Evolutionary conservation across 1,139 yeast species (phyloP), one percentile per base, ranked within the genome.

Genomic region (Candida sp.): DNA sequence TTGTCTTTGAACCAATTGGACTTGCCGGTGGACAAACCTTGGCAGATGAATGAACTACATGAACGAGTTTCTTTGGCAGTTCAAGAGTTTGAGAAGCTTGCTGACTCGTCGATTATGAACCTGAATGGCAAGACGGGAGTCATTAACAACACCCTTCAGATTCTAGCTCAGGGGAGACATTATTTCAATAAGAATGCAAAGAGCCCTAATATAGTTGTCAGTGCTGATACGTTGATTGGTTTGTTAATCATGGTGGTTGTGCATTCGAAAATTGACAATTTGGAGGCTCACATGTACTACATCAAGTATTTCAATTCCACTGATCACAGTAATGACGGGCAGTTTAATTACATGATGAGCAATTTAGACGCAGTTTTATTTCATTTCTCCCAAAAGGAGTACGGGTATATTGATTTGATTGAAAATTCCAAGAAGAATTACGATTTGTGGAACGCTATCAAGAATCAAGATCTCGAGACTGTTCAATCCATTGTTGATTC

Each of bases 221-320:
- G 88, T 66, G 98, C 98, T 0, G 98, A 93, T 63, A 84, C 90
- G 0, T 71, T 93, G 37, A 81, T 93, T 5, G 87, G 93, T 1
- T 70, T 92, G 47, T 70, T 93, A 53, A 80, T 91, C 5, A 74
- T 91, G 70, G 92, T 90, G 1, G 78, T 92, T 1, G 78, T 86
- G 7, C 84, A 89, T 50, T 78, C 96, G 0, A 78, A 78, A 47
- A 77, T 88, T 2, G 76, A 75, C 7, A 70, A 85, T 59, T 63
- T 90, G 23, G 87, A 83, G 58, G 81, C 84, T 1, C 94, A 89
- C 58, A 62, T 92, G 7, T 77, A 73, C 48, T 90, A 90, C 62
- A 76, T 91, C 46, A 83, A 84, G 54, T 72, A 79, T 48, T 90
- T 88, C 63, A 80, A 86, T 50, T 63, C 73, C 0, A 51, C 54